Base-by-base conservation (phyloP, 169 alveolate species). In the Fabrea salina region DNA sequence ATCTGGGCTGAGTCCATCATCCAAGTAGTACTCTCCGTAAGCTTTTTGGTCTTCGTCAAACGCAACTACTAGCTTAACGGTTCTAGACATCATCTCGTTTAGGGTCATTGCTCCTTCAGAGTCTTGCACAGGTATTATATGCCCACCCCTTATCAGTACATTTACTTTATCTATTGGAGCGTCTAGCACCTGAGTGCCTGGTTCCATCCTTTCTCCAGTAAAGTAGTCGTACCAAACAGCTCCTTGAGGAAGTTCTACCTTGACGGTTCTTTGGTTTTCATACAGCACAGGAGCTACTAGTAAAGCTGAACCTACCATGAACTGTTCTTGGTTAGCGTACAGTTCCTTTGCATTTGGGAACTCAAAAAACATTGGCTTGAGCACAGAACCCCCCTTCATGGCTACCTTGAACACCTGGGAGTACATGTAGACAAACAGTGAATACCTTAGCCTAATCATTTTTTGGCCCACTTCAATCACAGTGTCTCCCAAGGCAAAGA, bases 291-390 rank as follows among this genome's bases (percentile, higher is more conserved):
- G 86, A 50, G 86, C 54, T n/a, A 74, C 71, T 56, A 56, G 81
- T 35, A 86, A 49, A 70, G 86, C 88, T 61, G 59, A 67, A 0
- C 95, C 95, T 16, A 86, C 37, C 90, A 91, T 87, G 74, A 91
- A 75, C 70, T 70, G 44, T 32, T 66, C 13, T 35, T 83, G 58
- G 22, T 82, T 59, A 33, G 80, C 61, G 13, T 57, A 77, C 25
- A 86, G 47, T 13, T 59, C 74, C 1, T 35, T 33, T 77, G 87
- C 95, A 47, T 80, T 49, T 27, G 90, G 91, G 83, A 82, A 91
- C 35, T 87, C 93, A 41, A 85, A 91, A 80, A 88, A 87, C 11
- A 81, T 47, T 4, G 95, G 94, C 57, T 85, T 85, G 67, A 91
- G 79, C 86, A 83, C 79, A 4, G 85, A 81, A 27, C 93, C 95